Conservation (phyloP, 169 alveolate species). For the Ichthyophthirius multifiliis region DNA sequence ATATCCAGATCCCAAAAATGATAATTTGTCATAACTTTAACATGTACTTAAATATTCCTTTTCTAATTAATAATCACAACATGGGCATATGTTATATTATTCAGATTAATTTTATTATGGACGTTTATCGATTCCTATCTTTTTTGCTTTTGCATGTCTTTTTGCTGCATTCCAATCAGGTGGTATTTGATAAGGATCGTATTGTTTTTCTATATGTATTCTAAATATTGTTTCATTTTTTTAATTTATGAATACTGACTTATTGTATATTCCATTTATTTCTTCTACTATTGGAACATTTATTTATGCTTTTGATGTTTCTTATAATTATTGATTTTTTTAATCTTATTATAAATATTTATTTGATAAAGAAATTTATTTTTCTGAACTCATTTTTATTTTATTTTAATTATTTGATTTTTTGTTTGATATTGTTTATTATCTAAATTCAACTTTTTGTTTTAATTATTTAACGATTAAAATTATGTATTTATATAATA, state of each 20-base stretch:
- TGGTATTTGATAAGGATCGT: slow-evolving; percentile 23
- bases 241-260: background rate
- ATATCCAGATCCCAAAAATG: slow-evolving; percentile 28
- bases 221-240: background rate
- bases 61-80: slow-evolving; percentile 14
- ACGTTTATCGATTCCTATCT: background rate
- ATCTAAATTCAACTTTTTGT: too few relatives aligned
- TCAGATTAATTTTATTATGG: background rate
- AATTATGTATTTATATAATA: too few relatives aligned
- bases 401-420: too few relatives aligned
- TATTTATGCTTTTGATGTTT: too few relatives aligned
- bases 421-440: too few relatives aligned
- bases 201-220: background rate
- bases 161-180: slow-evolving; percentile 24
- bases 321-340: too few relatives aligned
- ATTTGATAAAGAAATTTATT: too few relatives aligned
- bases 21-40: background rate
- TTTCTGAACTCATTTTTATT: too few relatives aligned
- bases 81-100: slow-evolving; percentile 2
- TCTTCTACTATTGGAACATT: too few relatives aligned
- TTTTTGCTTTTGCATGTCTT: slow-evolving; percentile 11
- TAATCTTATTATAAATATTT: too few relatives aligned
- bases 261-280: background rate
- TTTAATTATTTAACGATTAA: too few relatives aligned
- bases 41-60: background rate